A percentile compares a stretch with the other conserved stretches of the same genome.
These are phyloP conservation scores for Rehmannia glutinosa DNA, from an alignment of 257 asterid genomes.

Conservation along the genomic window DNA sequence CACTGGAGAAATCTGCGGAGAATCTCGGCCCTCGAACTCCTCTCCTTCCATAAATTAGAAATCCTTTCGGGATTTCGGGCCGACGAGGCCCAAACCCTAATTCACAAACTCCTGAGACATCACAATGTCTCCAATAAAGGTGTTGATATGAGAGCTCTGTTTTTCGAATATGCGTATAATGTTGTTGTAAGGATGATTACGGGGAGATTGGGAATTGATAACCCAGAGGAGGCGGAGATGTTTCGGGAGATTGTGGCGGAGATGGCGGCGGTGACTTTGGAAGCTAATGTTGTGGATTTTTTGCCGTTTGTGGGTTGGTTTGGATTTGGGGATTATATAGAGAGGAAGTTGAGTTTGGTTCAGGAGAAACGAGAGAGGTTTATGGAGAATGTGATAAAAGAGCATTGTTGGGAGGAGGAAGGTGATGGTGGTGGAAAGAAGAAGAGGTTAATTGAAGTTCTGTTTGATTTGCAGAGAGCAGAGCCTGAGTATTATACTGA, in stretches of 20 bases:
- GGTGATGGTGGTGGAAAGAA: neutral
- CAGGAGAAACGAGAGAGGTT: conserved; percentile 34
- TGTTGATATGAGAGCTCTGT: conserved; percentile 11
- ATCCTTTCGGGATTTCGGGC: conserved; percentile 14
- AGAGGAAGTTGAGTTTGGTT: conserved; percentile 19
- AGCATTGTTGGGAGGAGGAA: neutral
- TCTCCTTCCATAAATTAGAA: conserved; percentile 26
- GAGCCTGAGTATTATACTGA: conserved; percentile 30
- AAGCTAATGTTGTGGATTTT: conserved; percentile 27
- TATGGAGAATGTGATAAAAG: conserved; percentile 23
- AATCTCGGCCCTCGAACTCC: conserved; percentile 22
- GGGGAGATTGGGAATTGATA: conserved; percentile 9
- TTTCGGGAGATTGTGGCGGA: conserved; percentile 26
- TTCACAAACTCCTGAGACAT: neutral
- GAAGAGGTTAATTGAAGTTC: conserved; percentile 12
- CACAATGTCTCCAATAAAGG: no score
- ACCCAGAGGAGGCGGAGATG: conserved; percentile 13
- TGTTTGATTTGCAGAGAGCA: conserved; percentile 22
- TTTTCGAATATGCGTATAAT: conserved; percentile 17
- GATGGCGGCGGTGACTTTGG: conserved; percentile 32
- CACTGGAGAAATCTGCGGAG: conserved; percentile 46
- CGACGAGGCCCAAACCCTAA: conserved; percentile 12
- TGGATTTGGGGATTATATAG: conserved; percentile 15
- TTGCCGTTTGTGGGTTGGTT: conserved; percentile 35
- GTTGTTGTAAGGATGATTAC: conserved; percentile 26